phyloP scores from a whole-genome alignment of 73 alveolate species.

The Symbiodinium natans region DNA sequence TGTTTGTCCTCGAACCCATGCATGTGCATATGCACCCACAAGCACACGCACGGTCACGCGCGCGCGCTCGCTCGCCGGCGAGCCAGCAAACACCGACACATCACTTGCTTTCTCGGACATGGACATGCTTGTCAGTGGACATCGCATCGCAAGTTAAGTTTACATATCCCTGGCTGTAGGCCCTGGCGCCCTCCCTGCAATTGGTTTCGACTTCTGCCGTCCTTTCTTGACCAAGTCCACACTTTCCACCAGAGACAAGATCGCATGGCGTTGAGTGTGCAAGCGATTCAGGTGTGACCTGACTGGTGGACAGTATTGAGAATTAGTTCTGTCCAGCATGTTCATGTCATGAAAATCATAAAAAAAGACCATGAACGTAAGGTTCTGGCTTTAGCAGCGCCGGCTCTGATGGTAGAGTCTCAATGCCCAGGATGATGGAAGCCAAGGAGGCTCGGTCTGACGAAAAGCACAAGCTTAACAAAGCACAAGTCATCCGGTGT shows the following conservation, averaged over 20 bases:
- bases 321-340: too few species aligned
- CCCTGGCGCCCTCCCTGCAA: background rate
- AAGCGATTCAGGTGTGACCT: constrained; percentile 82
- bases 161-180: background rate
- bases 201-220: background rate
- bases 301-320: too few species aligned
- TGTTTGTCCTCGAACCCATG: constrained; percentile 20
- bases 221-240: constrained; percentile 93
- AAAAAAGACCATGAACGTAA: too few species aligned
- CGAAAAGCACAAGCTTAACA: too few species aligned
- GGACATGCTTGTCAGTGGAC: background rate
- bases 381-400: constrained; percentile 47
- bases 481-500: background rate
- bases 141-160: background rate
- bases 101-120: too few species aligned
- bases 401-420: constrained; percentile 92
- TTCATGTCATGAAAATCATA: too few species aligned
- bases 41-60: too few species aligned
- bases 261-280: constrained; percentile 91
- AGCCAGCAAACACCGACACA: too few species aligned
- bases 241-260: constrained; percentile 83
- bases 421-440: constrained; percentile 78
- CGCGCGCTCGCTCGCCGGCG: too few species aligned
- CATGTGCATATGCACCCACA: too few species aligned
- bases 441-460: constrained; percentile 69